Percentiles rank a stretch among this genome's conserved stretches.
These are phyloP conservation scores for Puccinia novopanici DNA, from an alignment of 1,284 basidiomycete species.

Conservation along the genomic window DNA sequence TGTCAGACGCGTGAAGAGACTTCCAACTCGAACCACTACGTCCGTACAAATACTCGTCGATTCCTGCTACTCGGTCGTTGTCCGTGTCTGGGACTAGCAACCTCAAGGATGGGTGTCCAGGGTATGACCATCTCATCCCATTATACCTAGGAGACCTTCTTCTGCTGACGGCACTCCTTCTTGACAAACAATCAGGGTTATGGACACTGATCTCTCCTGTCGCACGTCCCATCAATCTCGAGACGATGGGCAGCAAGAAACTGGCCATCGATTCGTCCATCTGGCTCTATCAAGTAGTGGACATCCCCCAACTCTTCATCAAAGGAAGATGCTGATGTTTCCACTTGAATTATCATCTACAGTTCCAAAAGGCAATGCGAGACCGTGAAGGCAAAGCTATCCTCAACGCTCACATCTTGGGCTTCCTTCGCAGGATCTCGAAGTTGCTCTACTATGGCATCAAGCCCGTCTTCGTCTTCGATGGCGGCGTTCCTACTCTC, in stretches of 20 bases:
- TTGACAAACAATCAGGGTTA: constrained; percentile 52
- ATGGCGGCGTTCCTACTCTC: constrained; percentile 84
- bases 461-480: constrained; percentile 92
- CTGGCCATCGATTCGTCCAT: constrained; percentile 88
- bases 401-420: constrained; percentile 90
- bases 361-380: constrained; percentile 98
- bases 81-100: no score
- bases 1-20: no score
- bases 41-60: background rate
- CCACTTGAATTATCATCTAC: background rate
- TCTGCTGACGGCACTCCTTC: background rate
- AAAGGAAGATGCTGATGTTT: constrained; percentile 10
- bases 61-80: background rate
- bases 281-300: constrained; percentile 76
- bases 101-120: constrained; percentile 27
- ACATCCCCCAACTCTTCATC: background rate
- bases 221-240: constrained; percentile 58
- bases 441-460: constrained; percentile 96
- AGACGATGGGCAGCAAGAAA: constrained; percentile 59
- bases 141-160: background rate
- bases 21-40: background rate
- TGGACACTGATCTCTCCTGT: constrained; percentile 59
- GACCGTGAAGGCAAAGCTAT: constrained; percentile 90
- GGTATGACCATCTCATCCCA: background rate
- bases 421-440: constrained; percentile 87